A percentile compares a stretch with the other conserved stretches of the same genome.
Evolutionary conservation across 2,329 filamentous ascomycete species (phyloP).

Genomic region (Aureobasidium sp.): DNA sequence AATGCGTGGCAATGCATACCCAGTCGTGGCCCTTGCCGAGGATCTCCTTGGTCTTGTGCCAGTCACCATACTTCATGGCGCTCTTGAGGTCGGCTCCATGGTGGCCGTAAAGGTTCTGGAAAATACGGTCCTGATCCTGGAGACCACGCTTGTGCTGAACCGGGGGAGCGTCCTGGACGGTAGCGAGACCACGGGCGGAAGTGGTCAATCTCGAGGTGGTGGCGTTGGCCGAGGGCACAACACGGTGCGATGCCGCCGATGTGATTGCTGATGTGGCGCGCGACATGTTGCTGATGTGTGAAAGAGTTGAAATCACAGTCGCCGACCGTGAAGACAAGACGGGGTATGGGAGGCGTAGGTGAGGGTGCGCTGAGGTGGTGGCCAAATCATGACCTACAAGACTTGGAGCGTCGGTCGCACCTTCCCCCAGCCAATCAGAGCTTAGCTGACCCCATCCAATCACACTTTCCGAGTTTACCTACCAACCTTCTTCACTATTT

Average conservation of each 20-base stretch:
- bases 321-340: slow-evolving; percentile 11
- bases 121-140: slow-evolving; percentile 95
- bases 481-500: not conserved
- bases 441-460: not conserved
- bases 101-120: slow-evolving; percentile 95
- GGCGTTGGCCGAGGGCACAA: slow-evolving; percentile 35
- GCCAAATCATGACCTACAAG: not conserved
- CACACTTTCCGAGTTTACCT: not conserved
- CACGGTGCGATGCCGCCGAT: slow-evolving; percentile 34
- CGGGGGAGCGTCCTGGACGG: slow-evolving; percentile 45
- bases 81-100: slow-evolving; percentile 86
- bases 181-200: slow-evolving; percentile 55
- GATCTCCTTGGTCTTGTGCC: slow-evolving; percentile 99
- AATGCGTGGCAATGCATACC: slow-evolving; percentile 39
- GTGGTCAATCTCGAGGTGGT: slow-evolving; percentile 31
- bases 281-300: slow-evolving; percentile 11
- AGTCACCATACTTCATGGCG: slow-evolving; percentile 96
- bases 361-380: not conserved
- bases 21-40: slow-evolving; percentile 95
- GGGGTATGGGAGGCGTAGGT: slow-evolving; percentile 3
- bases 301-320: slow-evolving; percentile 1
- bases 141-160: slow-evolving; percentile 75
- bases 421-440: not conserved
- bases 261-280: slow-evolving; percentile 25
- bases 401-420: not conserved